A percentile compares a stretch with the other conserved stretches of the same genome.
These are phyloP conservation scores for Anisodus acutangulus DNA, from an alignment of 257 asterid genomes.

Conservation along the genomic window DNA sequence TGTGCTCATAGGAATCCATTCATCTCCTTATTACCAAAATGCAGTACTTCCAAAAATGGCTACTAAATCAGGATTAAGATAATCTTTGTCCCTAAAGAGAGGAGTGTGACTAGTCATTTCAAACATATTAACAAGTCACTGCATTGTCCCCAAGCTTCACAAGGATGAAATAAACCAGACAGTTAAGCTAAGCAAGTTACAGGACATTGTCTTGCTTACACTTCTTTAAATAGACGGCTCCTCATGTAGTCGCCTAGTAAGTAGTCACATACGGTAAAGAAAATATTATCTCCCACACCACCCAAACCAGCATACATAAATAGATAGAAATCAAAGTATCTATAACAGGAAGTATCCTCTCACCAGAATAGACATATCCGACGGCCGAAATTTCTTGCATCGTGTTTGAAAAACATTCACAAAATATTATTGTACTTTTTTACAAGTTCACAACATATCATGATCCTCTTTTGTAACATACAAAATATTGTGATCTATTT, in stretches of 20 bases:
- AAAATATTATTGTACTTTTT: not conserved
- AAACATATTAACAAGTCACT: constrained; percentile 2
- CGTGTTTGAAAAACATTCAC: constrained; percentile 4
- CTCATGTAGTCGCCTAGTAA: constrained; percentile 2
- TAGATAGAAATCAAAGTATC: not conserved
- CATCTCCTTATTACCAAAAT: constrained; percentile 16
- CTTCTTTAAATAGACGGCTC: not conserved
- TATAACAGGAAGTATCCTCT: not conserved
- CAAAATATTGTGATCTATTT: not conserved
- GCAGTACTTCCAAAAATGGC: not conserved
- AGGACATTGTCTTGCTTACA: constrained; percentile 13
- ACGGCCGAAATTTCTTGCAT: not conserved
- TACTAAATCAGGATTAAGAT: not conserved
- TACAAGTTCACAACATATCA: constrained; percentile 6
- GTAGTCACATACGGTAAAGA: not conserved
- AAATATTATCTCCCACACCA: not conserved
- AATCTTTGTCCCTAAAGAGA: not conserved
- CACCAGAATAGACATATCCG: not conserved
- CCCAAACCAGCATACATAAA: not conserved
- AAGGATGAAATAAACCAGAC: not conserved
- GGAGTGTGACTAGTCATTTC: constrained; percentile 21
- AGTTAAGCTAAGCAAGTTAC: not conserved
- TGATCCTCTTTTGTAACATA: not conserved
- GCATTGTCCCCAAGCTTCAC: not conserved
- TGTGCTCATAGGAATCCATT: not conserved